Evolutionary conservation across 306 rosid species (phyloP).

Genomic region (Medicago truncatula): DNA sequence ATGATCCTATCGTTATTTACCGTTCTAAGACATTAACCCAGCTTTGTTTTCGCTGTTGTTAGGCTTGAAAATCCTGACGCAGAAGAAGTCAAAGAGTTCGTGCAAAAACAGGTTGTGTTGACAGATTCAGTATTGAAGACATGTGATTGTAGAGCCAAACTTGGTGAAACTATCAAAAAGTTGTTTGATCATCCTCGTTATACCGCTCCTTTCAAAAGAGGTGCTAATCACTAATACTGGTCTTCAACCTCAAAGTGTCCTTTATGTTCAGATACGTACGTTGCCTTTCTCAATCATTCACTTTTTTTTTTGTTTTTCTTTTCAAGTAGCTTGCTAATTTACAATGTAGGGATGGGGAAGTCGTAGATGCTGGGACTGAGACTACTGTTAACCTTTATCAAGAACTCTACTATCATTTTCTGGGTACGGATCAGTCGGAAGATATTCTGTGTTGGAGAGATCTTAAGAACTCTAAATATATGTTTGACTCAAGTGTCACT

Average conservation of each 20-base stretch:
- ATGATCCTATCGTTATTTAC: no score
- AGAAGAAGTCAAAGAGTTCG: constrained; percentile 84
- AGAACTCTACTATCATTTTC: constrained; percentile 78
- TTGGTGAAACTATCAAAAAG: constrained; percentile 61
- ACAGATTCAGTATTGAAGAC: constrained; percentile 69
- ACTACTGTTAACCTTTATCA: constrained; percentile 77
- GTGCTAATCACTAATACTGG: constrained; percentile 68
- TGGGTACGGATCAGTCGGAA: constrained; percentile 82
- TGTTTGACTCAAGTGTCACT: constrained; percentile 67
- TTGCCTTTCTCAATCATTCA: constrained; percentile 41
- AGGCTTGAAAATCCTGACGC: constrained; percentile 94
- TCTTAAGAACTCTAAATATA: constrained; percentile 74
- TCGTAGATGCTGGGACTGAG: constrained; percentile 87
- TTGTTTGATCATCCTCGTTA: constrained; percentile 95
- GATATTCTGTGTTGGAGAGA: constrained; percentile 94
- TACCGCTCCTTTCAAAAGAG: constrained; percentile 64
- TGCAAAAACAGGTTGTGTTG: constrained; percentile 66
- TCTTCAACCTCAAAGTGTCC: constrained; percentile 80
- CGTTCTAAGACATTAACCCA: no score
- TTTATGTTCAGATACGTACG: constrained; percentile 58
- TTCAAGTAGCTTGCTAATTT: not conserved
- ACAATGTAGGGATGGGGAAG: constrained; percentile 64
- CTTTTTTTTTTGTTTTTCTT: no score
- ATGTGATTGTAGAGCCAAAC: constrained; percentile 63
- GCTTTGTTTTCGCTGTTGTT: no score